Percentiles rank a stretch among this genome's conserved stretches.
phyloP scores from a whole-genome alignment of 805 yeast genomes.

The Diddensiella caesifluorescens region DNA sequence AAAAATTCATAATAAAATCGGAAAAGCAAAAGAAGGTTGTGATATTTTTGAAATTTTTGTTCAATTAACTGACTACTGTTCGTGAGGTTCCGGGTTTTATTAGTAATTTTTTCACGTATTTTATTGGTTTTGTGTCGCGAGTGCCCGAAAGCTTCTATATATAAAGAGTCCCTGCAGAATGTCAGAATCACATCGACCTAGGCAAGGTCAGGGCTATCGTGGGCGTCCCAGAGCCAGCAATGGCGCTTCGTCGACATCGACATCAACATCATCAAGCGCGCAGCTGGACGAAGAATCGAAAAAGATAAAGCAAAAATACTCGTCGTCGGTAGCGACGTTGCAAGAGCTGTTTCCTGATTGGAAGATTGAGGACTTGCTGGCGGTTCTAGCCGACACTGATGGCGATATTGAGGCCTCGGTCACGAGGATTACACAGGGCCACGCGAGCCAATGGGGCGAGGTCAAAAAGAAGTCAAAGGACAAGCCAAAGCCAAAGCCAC shows the following conservation, averaged over 20 bases:
- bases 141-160: no score
- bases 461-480: constrained; percentile 50
- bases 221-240: constrained; percentile 3
- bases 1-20: no score
- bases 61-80: no score
- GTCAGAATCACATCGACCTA: constrained; percentile 8
- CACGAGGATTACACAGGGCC: constrained; percentile 84
- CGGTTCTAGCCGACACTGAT: constrained; percentile 66
- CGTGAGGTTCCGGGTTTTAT: no score
- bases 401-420: constrained; percentile 74
- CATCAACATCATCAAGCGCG: constrained; percentile 5
- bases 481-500: constrained; percentile 19
- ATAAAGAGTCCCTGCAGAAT: no score
- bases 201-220: constrained; percentile 7
- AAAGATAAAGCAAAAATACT: constrained; percentile 32
- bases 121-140: no score
- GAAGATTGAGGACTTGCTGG: constrained; percentile 76
- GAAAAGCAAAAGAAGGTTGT: no score
- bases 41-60: no score
- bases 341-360: constrained; percentile 92
- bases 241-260: constrained; percentile 6
- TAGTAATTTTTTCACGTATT: no score
- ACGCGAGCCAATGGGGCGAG: constrained; percentile 90
- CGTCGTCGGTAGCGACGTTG: constrained; percentile 46
- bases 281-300: constrained; percentile 27